Base-by-base conservation (phyloP, 768 basidiomycete genomes). In the Serendipita indica region DNA sequence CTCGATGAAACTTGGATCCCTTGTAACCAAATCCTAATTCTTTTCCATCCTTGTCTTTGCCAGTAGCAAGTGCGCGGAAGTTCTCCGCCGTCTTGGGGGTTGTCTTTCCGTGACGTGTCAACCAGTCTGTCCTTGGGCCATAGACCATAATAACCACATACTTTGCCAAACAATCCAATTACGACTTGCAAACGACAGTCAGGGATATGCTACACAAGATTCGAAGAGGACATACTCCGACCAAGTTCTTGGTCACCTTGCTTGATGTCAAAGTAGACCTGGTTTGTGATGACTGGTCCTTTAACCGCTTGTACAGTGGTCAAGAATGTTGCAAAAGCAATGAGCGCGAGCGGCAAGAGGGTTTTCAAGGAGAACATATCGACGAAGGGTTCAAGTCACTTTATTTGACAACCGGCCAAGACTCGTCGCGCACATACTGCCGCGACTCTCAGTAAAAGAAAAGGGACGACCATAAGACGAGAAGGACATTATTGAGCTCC, bases 71-170 rank as follows among this genome's bases (percentile, higher is more conserved):
- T 49, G 91, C 89, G 60, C 91, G 85, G 82, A 98, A 98, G 79
- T 98, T 98, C 78, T 92, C 93, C 25, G 76, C 92, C 32, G 93
- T 97, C 74, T 93, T 93, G 58, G 93, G 93, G 45, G 96, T 92
- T 46, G 90, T 90, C 86, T 92, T 60, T 28, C 37, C 22, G 25
- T 32, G n/a, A 33, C 25, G 39, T 61, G 43, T 30, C n/a, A 46
- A 58, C 16, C 37, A 16, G 58, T 35, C 7, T 28, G 10, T n/a
- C 49, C 32, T 33, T 30, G 49, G 4, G 22, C 30, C 33, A 58
- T 20, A 7, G 3, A 4, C 18, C 32, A 22, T 58, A 13, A 35
- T 20, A 28, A 45, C 65, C 61, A 70, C 77, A 62, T 72, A 87
- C 89, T 63, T 87, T 87, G 61, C 92, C 92, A 66, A 85, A 97